phyloP scores from a whole-genome alignment of 805 yeast species.

The Zygosaccharomyces bailii region DNA sequence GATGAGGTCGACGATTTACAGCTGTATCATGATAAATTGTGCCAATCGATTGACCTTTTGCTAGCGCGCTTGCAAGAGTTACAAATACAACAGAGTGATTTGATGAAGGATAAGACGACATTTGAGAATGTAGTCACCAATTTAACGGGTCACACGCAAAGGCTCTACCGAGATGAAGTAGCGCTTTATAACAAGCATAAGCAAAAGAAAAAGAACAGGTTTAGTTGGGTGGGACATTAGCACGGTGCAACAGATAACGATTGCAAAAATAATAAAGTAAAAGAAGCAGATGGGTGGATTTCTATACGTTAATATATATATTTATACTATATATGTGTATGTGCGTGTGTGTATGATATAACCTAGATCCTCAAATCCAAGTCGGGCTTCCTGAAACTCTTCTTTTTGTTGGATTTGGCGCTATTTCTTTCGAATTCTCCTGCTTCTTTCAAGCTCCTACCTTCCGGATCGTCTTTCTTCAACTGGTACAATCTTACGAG shows the following conservation, averaged over 20 bases:
- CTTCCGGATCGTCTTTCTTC: slow-evolving; percentile 81
- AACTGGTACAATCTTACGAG: slow-evolving; percentile 90
- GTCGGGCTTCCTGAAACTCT: slow-evolving; percentile 48
- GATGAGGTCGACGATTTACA: slow-evolving; percentile 15
- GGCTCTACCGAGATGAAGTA: slow-evolving; percentile 54
- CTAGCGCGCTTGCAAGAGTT: slow-evolving; percentile 36
- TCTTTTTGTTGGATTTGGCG: slow-evolving; percentile 37
- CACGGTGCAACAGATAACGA: too few species aligned
- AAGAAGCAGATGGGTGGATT: not conserved
- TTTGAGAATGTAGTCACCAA: slow-evolving; percentile 88
- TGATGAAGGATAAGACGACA: slow-evolving; percentile 63
- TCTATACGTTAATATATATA: slow-evolving; percentile 9
- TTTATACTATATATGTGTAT: slow-evolving; percentile 4
- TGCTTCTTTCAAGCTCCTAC: slow-evolving; percentile 67
- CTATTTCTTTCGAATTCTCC: slow-evolving; percentile 47
- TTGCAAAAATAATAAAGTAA: too few species aligned
- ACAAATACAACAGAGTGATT: slow-evolving; percentile 41
- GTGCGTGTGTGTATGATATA: not conserved
- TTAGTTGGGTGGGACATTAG: slow-evolving; percentile 19
- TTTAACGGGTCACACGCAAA: slow-evolving; percentile 85
- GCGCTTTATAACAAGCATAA: slow-evolving; percentile 37
- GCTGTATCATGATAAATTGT: slow-evolving; percentile 28
- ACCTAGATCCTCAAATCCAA: slow-evolving; percentile 45
- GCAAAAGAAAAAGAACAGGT: slow-evolving; percentile 18
- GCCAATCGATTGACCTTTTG: slow-evolving; percentile 28